Conservation (phyloP, 495 filamentous ascomycete species). For the Echria macrotheca region DNA sequence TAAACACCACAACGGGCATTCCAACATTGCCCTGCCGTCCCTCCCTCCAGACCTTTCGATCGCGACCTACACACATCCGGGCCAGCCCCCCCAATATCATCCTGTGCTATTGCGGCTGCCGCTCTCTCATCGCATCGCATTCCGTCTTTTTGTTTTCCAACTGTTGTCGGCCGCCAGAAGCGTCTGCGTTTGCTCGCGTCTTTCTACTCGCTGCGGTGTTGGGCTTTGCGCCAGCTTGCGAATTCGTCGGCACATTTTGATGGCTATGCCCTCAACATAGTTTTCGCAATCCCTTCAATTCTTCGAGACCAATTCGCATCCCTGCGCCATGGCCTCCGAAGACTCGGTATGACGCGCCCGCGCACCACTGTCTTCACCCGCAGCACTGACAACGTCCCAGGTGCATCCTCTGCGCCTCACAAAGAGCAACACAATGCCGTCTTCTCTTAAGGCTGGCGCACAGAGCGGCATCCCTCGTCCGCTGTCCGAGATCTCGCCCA, state of each 20-base stretch:
- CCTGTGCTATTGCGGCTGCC: conserved; percentile 11
- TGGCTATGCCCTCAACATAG: conserved; percentile 2
- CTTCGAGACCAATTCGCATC: not conserved
- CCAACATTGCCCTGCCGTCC: conserved; percentile 1
- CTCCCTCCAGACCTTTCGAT: conserved; percentile 4
- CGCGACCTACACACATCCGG: conserved; percentile 6
- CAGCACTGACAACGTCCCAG: conserved; percentile 21
- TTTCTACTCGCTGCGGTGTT: no score
- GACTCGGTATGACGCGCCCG: conserved; percentile 32
- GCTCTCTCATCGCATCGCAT: not conserved
- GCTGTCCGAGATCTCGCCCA: conserved; percentile 53
- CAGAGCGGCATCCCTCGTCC: conserved; percentile 47
- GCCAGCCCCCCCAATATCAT: conserved; percentile 16
- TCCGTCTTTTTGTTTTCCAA: no score
- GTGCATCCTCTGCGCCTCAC: conserved; percentile 56
- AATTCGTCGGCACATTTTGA: not conserved
- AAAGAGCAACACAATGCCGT: conserved; percentile 43
- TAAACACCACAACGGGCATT: conserved; percentile 22
- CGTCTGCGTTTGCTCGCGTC: no score
- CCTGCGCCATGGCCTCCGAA: conserved; percentile 33
- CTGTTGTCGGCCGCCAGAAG: conserved; percentile 2
- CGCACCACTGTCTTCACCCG: not conserved
- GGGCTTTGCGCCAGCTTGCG: no score
- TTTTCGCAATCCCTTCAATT: no score
- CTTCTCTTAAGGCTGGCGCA: conserved; percentile 38